Evolutionary conservation across 2,329 filamentous ascomycete species (phyloP), one percentile per base, ranked within the genome.

Genomic region (Paradendryphiella salina): DNA sequence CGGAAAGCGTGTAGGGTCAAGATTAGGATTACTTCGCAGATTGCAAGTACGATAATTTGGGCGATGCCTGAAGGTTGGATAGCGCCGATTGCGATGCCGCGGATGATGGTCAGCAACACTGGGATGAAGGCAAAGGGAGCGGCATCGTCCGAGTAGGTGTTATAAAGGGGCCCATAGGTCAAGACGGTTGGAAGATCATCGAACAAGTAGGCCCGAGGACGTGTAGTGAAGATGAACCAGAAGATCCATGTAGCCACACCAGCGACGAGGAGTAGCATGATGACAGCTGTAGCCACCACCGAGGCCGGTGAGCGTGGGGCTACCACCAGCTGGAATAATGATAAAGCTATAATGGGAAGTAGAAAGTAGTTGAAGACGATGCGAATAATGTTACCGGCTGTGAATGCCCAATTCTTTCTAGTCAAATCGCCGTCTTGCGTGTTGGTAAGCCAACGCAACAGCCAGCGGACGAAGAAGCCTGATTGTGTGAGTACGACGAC

Each of bases 61-160:
- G 91, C 92, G 49, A 96, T 91, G 6, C 94, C 94, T 28, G 90
- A 95, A 1, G 89, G 87, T 71, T 99, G 94, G 11, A 97, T 85
- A 14, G 91, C 94, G 23, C 94, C 94, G 61, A 99, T 89, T 15
- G 91, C 90, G 58, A 97, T 85, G 50, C 91, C 93, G 28, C 93
- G 87, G 51, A 96, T 77, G 67, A 96, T 85, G 4, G 88, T 96
- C 52, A 97, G 79, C 28, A 95, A 77, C 13, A 96, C 85, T 1
- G 93, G 92, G 15, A 96, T 85, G 34, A 96, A 80, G 5, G 93
- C 91, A 72, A 96, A 99, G 0, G 90, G 86, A 6, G 93, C 90
- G 0, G 91, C 90, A 70, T 93, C 89, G 71, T 99, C 94, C 18
- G 89, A 94, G 72, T 96, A 97, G 0, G 94, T 99, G 75, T 99